Base-by-base conservation (phyloP, 306 rosid species). In the Trifolium fragiferum region DNA sequence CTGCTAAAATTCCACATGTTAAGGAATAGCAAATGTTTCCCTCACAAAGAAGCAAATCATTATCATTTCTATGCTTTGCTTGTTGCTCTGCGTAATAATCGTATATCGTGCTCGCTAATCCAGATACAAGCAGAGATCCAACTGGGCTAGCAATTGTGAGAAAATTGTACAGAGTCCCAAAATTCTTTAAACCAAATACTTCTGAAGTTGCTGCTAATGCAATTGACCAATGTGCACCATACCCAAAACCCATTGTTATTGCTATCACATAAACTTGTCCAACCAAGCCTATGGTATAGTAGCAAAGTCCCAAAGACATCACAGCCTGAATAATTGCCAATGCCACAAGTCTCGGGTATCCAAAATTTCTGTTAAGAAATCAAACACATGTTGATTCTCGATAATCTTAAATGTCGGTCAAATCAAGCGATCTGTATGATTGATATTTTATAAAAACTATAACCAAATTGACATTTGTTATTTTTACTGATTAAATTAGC, bases 121-220 rank as follows among this genome's bases (percentile, higher is more conserved):
- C 91, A 19, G 95, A 91, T 51, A 91, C 70, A 47, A 91, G 75
- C 14, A 91, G 82, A 41, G 97, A 86, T 46, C 97, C 97, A 6
- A 76, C 75, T 15, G 97, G 95, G 57, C 73, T 83, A 11, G 91
- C 93, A 57, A 91, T 62, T 1, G 90, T 80, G 9, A 87, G 87
- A 73, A 89, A 89, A 66, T 91, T 91, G 77, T 86, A 87, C 18
- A 91, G 64, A 4, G 90, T 86, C n/a, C 95, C 97, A 6, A 91
- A 91, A 61, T 86, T 89, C 76, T 87, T 89, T 82, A 89, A 76
- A 44, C 95, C 97, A 4, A 91, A 91, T 40, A 89, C 81, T 21
- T 86, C 85, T 23, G 89, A 83, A 37, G 82, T 81, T 20, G 85
- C 53, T 8, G 87, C 83, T 18, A 77, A 10, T 0, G 69, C 87